Base-by-base conservation (phyloP, 2,329 filamentous ascomycete species). In the Microdochium bolleyi region DNA sequence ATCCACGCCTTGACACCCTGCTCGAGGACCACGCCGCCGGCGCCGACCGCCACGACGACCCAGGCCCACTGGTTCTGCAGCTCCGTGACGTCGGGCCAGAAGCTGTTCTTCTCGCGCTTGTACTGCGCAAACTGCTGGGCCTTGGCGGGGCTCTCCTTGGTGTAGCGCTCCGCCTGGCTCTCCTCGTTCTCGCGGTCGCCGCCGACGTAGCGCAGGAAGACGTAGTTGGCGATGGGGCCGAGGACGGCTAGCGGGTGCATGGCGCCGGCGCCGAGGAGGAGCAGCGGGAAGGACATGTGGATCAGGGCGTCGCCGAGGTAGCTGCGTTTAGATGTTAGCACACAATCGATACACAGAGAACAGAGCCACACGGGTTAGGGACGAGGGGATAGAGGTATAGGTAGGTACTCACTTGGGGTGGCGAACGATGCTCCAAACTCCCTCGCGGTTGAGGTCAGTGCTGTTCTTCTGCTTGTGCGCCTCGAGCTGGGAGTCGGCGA, bases 251-350 rank as follows among this genome's bases (percentile, higher is more conserved):
- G 61, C 0, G 79, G 79, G 49, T 77, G 74, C 51, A 83, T 73
- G 56, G 78, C 72, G 51, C 76, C 77, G 10, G 74, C 76, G 19
- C 76, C 73, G 61, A 78, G 80, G 2, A 83, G 72, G 54, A 81
- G 71, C 8, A 83, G 62, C 1, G 79, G 77, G 70, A 84, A 84
- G 1, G 80, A 82, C 49, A 79, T 60, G 59, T 85, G 82, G 10
- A 81, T 72, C 3, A 84, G 69, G 2, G 76, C 71, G 53, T 83
- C 81, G 2, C 81, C 81, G n/a, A 84, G 74, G 60, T 83, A 84
- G 67, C 79, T 82, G 50, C 53, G 14, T 54, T 24, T 56, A 53
- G 8, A 25, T 24, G 24, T 30, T 46, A n/a, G n/a, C n/a, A n/a
- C n/a, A n/a, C n/a, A n/a, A n/a, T n/a, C n/a, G n/a, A n/a, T n/a